Evolutionary conservation across 371 early-diverging fungal species (phyloP).

Genomic region (Circinella minor): DNA sequence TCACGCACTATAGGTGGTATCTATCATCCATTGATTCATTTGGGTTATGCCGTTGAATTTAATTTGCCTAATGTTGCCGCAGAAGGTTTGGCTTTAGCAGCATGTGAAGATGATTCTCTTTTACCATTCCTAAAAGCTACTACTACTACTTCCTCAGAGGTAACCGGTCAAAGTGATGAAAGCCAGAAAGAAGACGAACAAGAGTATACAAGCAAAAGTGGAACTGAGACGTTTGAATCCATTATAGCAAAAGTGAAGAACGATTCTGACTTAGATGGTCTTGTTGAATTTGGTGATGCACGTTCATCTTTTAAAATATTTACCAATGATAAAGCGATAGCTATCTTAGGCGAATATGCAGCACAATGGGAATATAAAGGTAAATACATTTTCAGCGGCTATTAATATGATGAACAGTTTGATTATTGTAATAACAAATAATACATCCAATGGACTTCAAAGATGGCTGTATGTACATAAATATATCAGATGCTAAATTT

Average conservation of each 20-base stretch:
- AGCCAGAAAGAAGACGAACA: too few species aligned
- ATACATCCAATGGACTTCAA: too few species aligned
- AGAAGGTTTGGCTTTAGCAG: constrained; percentile 61
- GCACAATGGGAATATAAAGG: constrained; percentile 31
- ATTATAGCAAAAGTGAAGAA: too few species aligned
- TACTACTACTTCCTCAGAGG: too few species aligned
- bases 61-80: constrained; percentile 57
- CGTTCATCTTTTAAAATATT: constrained; percentile 20
- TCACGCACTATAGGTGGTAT: constrained; percentile 51
- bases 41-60: constrained; percentile 74
- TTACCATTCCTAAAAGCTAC: background rate
- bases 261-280: constrained; percentile 37
- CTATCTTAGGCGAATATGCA: constrained; percentile 34
- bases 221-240: too few species aligned
- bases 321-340: constrained; percentile 19
- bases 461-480: too few species aligned
- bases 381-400: background rate
- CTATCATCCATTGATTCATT: constrained; percentile 66
- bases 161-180: too few species aligned
- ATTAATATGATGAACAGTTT: constrained; percentile 9
- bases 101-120: constrained; percentile 22
- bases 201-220: too few species aligned
- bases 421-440: too few species aligned
- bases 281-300: constrained; percentile 16
- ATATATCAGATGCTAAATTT: too few species aligned